These are phyloP conservation scores for Coniophora puteana DNA, from an alignment of 1,284 basidiomycete genomes.

Conservation along the genomic window DNA sequence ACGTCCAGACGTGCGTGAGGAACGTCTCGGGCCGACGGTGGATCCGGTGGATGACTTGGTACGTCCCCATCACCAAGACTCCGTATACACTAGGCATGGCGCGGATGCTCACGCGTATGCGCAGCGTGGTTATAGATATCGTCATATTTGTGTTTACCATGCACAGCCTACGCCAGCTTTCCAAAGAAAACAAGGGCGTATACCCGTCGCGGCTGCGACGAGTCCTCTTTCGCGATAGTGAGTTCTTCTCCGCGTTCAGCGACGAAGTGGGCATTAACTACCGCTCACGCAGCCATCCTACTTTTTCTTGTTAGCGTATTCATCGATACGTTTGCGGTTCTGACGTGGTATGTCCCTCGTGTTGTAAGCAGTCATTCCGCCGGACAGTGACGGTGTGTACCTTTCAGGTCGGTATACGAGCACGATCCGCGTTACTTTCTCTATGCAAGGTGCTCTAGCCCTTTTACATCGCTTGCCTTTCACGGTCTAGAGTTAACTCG, in stretches of 20 bases:
- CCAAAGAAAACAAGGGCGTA: background rate
- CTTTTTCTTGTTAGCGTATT: background rate
- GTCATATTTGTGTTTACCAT: conserved; percentile 5
- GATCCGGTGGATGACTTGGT: background rate
- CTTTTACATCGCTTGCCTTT: too few species aligned
- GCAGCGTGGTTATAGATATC: conserved; percentile 14
- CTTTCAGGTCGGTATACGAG: too few species aligned
- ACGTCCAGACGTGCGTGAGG: background rate
- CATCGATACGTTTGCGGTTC: too few species aligned
- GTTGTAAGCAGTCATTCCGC: too few species aligned
- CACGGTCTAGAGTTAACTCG: too few species aligned
- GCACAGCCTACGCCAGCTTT: conserved; percentile 7
- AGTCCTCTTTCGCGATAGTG: conserved; percentile 19
- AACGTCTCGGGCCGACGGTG: background rate
- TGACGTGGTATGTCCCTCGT: too few species aligned
- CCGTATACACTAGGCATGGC: background rate
- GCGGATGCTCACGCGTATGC: background rate
- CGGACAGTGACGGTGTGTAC: too few species aligned
- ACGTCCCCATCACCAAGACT: background rate
- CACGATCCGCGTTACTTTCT: too few species aligned
- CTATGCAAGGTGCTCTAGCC: too few species aligned
- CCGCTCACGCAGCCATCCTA: background rate
- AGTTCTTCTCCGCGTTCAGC: background rate
- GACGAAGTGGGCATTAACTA: background rate
- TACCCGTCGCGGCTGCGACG: conserved; percentile 9